Conservation (phyloP, 345 rosid genomes). For the Durio zibethinus region DNA sequence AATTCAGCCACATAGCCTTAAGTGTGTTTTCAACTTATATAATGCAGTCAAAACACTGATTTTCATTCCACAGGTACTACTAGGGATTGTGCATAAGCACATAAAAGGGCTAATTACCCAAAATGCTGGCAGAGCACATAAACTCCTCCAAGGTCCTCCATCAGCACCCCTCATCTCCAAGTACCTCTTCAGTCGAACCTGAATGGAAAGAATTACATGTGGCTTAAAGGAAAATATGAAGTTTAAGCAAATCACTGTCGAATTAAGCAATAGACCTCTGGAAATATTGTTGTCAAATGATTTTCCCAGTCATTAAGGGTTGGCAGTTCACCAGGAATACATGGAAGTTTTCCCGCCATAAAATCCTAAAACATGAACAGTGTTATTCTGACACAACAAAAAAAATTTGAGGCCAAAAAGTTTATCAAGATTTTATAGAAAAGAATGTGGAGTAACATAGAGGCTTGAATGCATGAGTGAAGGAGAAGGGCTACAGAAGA, state of each 20-base stretch:
- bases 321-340: constrained; percentile 91
- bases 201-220: constrained; percentile 17
- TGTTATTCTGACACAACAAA: not conserved
- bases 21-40: not conserved
- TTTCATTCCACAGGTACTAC: not conserved
- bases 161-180: constrained; percentile 99
- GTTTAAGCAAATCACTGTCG: constrained; percentile 9
- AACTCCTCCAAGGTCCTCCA: constrained; percentile 99
- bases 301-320: constrained; percentile 96
- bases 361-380: constrained; percentile 64
- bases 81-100: constrained; percentile 9
- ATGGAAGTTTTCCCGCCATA: constrained; percentile 89
- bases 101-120: constrained; percentile 57
- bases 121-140: constrained; percentile 95
- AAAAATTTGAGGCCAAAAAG: not conserved
- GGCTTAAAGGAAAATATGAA: constrained; percentile 9
- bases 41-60: not conserved
- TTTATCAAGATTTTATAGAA: not conserved
- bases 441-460: not conserved
- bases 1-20: not conserved
- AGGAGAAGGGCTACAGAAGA: constrained; percentile 10
- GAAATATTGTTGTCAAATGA: constrained; percentile 95
- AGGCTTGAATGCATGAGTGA: not conserved
- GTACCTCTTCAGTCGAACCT: constrained; percentile 96
- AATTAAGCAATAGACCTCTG: constrained; percentile 60